phyloP scores from a whole-genome alignment of 768 basidiomycete genomes.

The Scleroderma bovista region DNA sequence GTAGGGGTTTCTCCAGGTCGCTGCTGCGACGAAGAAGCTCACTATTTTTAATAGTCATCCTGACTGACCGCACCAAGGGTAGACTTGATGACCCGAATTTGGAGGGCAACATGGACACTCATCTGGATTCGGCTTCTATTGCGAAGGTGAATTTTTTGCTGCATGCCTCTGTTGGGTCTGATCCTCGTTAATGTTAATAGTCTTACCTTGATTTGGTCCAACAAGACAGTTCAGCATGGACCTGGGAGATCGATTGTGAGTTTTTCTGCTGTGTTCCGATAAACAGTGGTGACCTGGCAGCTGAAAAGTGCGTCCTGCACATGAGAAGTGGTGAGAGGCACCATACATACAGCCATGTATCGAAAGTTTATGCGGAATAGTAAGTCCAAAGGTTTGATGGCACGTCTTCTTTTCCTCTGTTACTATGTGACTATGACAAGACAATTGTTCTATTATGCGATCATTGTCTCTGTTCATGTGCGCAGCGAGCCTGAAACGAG shows the following conservation, averaged over 20 bases:
- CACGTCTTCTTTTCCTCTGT: too few relatives aligned
- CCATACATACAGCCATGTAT: too few relatives aligned
- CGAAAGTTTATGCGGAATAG: too few relatives aligned
- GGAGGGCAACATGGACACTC: conserved; percentile 40
- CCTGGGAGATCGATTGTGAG: conserved; percentile 78
- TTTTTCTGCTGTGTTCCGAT: background rate
- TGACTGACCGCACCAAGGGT: conserved; percentile 33
- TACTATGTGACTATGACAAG: too few relatives aligned
- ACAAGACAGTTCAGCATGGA: conserved; percentile 69
- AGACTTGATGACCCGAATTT: conserved; percentile 30
- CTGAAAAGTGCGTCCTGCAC: conserved; percentile 43
- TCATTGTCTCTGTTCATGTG: too few relatives aligned
- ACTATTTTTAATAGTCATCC: conserved; percentile 32
- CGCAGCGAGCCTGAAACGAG: too few relatives aligned
- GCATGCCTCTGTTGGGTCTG: background rate
- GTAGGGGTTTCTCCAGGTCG: conserved; percentile 21
- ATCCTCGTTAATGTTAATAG: conserved; percentile 30
- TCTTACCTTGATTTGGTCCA: conserved; percentile 60
- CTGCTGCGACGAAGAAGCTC: background rate
- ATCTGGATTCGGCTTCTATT: conserved; percentile 62
- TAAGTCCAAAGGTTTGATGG: too few relatives aligned
- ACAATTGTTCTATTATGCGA: too few relatives aligned
- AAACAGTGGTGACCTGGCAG: background rate
- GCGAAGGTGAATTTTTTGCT: conserved; percentile 43
- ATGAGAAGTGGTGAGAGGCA: conserved; percentile 54